Evolutionary conservation across 371 early-diverging fungal species (phyloP).

Genomic region (Capillidium heterosporum): DNA sequence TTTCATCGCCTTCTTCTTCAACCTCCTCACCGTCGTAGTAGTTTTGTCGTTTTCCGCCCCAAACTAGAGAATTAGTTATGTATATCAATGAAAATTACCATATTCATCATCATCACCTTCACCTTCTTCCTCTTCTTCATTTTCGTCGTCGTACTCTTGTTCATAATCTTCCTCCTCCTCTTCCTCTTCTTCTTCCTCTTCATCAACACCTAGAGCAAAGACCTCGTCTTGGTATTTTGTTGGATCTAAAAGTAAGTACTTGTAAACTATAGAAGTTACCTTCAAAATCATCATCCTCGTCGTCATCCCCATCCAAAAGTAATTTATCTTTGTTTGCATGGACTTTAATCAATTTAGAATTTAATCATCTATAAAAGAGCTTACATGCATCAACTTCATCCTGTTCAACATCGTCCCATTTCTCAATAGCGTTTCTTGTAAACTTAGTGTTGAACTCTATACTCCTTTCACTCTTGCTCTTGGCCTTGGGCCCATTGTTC

Average conservation of each 20-base stretch:
- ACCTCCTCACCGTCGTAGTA: slow-evolving; percentile 65
- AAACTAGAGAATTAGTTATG: slow-evolving; percentile 9
- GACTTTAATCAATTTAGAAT: slow-evolving; percentile 13
- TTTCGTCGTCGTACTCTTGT: slow-evolving; percentile 22
- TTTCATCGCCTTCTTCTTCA: slow-evolving; percentile 53
- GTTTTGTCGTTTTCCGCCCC: slow-evolving; percentile 47
- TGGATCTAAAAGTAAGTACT: not conserved
- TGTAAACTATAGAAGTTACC: not conserved
- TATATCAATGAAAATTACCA: not conserved
- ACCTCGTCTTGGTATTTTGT: slow-evolving; percentile 13
- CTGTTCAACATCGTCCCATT: slow-evolving; percentile 61
- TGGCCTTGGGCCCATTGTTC: too few relatives aligned
- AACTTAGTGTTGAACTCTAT: too few relatives aligned
- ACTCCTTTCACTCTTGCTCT: too few relatives aligned
- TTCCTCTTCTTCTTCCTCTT: slow-evolving; percentile 14
- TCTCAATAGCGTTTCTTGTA: slow-evolving; percentile 37
- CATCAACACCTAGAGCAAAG: too few relatives aligned
- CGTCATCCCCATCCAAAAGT: slow-evolving; percentile 6
- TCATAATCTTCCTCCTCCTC: slow-evolving; percentile 20
- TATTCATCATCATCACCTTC: not conserved
- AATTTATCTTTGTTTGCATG: slow-evolving; percentile 28
- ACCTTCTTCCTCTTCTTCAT: slow-evolving; percentile 24
- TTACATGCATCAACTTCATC: slow-evolving; percentile 69
- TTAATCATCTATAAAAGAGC: slow-evolving; percentile 6
- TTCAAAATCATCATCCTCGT: not conserved